Base-by-base conservation (phyloP, 139 green algal species). In the Coelastrella sp. region DNA sequence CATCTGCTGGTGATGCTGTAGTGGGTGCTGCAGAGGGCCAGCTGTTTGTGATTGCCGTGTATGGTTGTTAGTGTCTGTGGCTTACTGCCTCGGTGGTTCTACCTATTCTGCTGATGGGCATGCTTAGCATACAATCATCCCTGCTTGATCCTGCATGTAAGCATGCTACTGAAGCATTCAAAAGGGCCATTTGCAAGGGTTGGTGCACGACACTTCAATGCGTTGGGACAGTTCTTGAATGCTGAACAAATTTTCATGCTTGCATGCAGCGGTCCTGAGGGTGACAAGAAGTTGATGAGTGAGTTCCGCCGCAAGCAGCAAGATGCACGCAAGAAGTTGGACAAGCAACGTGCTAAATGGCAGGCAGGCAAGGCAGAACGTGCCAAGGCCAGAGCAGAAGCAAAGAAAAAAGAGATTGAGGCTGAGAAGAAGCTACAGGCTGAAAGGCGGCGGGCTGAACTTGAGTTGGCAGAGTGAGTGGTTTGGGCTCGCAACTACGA, bases 281-380 rank as follows among this genome's bases (percentile, higher is more conserved):
- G 59, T 22, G 91, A 95, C 73, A 88, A 90, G 54, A 92, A 92
- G 76, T 90, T 91, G 14, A 86, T 95, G 89, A 80, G 66, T 5
- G 90, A 79, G 84, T 94, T 91, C 80, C 14, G 87, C 17, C 87
- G 71, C 19, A 68, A 91, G 78, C 87, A 91, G 83, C 92, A 94
- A 85, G 89, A 88, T 5, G 92, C 23, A 23, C 80, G 86, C 16
- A 80, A 91, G 80, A 83, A 85, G 56, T 56, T 94, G 7, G 89
- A 94, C 73, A 90, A 90, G 74, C 56, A 78, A 7, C 57, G 80
- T 54, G 73, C 80, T 2, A 73, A 88, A 19, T 94, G 92, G 92
- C 54, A 84, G 8, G 71, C 88, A 3, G 87, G 87, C 61, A n/a
- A 87, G 54, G 20, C 64, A 64, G 80, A 83, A 79, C 88, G 75